Base-by-base conservation (phyloP, 495 filamentous ascomycete species). In the Collariella sp. region DNA sequence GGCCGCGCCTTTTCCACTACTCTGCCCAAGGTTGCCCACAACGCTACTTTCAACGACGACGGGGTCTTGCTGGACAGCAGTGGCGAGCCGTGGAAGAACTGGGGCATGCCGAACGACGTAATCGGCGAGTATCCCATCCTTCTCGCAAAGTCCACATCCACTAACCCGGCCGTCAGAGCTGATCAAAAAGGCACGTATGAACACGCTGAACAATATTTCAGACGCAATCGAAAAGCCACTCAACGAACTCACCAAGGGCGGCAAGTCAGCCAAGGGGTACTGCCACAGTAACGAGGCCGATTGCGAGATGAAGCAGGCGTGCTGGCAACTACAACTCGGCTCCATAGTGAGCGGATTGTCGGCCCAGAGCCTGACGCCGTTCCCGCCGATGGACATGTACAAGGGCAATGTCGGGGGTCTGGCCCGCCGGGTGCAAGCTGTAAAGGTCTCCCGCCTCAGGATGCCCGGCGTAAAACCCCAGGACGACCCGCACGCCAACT, bases 271-370 rank as follows among this genome's bases (percentile, higher is more conserved):
- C 0, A 11, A 35, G 5, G 24, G 47, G 18, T 62, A 48, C 24
- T 66, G 63, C 40, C 56, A 54, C 12, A 18, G 34, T 24, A 52
- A 51, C 31, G 50, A 58, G n/a, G 52, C 48, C 9, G 24, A 22
- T 0, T 19, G 33, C 1, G 54, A 56, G 0, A 13, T 52, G 22
- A 61, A 58, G 41, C 39, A 58, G 16, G 18, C 49, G 0, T 66
- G 63, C 45, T 44, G 51, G 29, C 26, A 45, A 15, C 48, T 46
- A 34, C 63, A 66, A 41, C 54, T 66, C n/a, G 61, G 63, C 7
- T 63, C 56, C 0, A 34, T 61, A 3, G 16, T 58, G n/a, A 44
- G 48, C 34, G 54, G 38, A 2, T 40, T 66, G 2, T 54, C 31
- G 4, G n/a, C 16, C 11, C 51, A 43, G 3, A 22, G 39, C 0